Evolutionary conservation across 2,329 filamentous ascomycete species (phyloP), one percentile per base, ranked within the genome.

Genomic region (Fusarium illudens): DNA sequence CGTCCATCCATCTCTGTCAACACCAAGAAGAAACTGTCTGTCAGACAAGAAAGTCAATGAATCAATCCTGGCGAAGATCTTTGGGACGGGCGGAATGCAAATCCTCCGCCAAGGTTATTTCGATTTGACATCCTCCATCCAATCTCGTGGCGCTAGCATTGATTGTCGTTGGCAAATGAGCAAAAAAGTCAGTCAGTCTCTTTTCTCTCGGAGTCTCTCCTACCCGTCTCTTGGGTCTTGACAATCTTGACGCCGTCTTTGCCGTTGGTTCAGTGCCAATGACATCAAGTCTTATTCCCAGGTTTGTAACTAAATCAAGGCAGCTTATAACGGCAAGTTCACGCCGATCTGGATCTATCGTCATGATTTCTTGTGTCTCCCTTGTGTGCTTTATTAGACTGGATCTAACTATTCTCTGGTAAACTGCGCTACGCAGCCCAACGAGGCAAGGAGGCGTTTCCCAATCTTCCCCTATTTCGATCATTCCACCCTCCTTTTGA

Each of bases 61-160:
- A 70, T 67, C 42, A 52, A 67, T 39, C 66, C 66, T 22, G 25
- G 56, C 19, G 59, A 58, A 58, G 66, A 69, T 69, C 66, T 34
- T 34, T 50, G 13, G 29, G 66, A 55, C 64, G 54, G 64, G n/a
- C n/a, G n/a, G 66, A 70, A 69, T 64, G 66, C 46, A 52, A 69
- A 67, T 64, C 62, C 37, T 57, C 55, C 54, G 62, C 62, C 53
- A 69, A 67, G 65, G 17, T 32, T 17, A 20, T 30, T 50, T 67
- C 54, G 52, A 36, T 52, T 60, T 34, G 49, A 30, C 48, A 12
- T 34, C 60, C 53, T 42, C n/a, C 27, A 52, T 37, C 55, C 50
- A 39, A 37, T 54, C 62, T 59, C 36, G 57, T 68, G 65, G 66
- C 66, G 62, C 58, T 56, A 69, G 50, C 46, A 55, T 57, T 60